These are phyloP conservation scores for Yamadazyma atmosphaerica DNA, from an alignment of 1,139 yeast species.

Conservation along the genomic window DNA sequence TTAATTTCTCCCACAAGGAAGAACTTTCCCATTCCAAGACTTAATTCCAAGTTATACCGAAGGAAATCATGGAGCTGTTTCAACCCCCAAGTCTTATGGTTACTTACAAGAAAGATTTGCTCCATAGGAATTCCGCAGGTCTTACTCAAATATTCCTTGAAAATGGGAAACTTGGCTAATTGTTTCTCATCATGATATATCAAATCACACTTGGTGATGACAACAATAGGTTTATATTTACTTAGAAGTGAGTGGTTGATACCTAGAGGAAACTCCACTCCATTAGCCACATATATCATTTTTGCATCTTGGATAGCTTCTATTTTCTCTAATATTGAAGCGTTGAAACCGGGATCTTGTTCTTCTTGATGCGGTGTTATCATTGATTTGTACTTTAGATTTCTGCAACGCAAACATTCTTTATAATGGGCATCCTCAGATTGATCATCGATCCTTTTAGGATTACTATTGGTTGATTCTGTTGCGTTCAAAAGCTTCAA, in stretches of 20 bases:
- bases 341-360: constrained; percentile 32
- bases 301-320: constrained; percentile 51
- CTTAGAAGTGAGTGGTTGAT: constrained; percentile 34
- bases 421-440: constrained; percentile 2
- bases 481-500: constrained; percentile 7
- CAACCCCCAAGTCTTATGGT: constrained; percentile 54
- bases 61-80: constrained; percentile 11
- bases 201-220: constrained; percentile 61
- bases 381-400: constrained; percentile 44
- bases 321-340: constrained; percentile 36
- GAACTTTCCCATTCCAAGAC: constrained; percentile 34
- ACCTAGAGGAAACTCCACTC: constrained; percentile 70
- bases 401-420: constrained; percentile 56
- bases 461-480: neutral
- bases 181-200: constrained; percentile 36
- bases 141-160: constrained; percentile 40
- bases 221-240: constrained; percentile 39
- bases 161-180: constrained; percentile 43
- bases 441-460: constrained; percentile 5
- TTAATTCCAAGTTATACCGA: constrained; percentile 1
- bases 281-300: constrained; percentile 61
- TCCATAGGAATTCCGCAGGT: constrained; percentile 42
- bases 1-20: constrained; percentile 74
- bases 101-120: constrained; percentile 52
- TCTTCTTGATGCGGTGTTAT: constrained; percentile 18